Evolutionary conservation across 768 basidiomycete species (phyloP).

Genomic region (Sarcodon sp.): DNA sequence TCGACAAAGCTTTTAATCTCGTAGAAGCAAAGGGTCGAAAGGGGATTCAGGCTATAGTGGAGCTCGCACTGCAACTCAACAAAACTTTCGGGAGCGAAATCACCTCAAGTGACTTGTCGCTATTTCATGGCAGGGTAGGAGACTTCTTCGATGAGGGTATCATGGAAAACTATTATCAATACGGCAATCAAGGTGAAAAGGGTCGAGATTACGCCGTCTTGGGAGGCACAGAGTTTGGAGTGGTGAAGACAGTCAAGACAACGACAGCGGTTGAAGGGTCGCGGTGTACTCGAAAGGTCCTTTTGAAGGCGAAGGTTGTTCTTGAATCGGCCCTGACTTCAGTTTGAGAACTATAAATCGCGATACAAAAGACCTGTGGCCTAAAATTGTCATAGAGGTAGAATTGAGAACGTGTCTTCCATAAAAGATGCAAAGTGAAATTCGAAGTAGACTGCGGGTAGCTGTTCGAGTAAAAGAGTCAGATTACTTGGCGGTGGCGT

Average conservation of each 20-base stretch:
- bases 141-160: background rate
- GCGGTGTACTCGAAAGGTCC: background rate
- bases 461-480: too few species aligned
- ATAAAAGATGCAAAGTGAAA: too few species aligned
- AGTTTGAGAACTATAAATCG: too few species aligned
- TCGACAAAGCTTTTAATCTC: background rate
- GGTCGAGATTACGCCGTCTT: background rate
- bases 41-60: background rate
- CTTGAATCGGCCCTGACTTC: background rate
- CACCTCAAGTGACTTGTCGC: background rate
- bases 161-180: background rate
- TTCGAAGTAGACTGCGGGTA: too few species aligned
- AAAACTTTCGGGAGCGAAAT: background rate
- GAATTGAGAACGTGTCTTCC: too few species aligned
- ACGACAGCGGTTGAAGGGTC: background rate
- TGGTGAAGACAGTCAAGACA: background rate
- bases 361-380: too few species aligned
- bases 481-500: too few species aligned
- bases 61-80: background rate
- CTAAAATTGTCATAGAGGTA: too few species aligned
- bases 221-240: background rate
- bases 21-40: background rate
- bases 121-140: background rate
- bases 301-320: background rate
- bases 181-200: background rate